These are phyloP conservation scores for Begonia fuchsioides DNA, from an alignment of 306 rosid species.

Conservation along the genomic window DNA sequence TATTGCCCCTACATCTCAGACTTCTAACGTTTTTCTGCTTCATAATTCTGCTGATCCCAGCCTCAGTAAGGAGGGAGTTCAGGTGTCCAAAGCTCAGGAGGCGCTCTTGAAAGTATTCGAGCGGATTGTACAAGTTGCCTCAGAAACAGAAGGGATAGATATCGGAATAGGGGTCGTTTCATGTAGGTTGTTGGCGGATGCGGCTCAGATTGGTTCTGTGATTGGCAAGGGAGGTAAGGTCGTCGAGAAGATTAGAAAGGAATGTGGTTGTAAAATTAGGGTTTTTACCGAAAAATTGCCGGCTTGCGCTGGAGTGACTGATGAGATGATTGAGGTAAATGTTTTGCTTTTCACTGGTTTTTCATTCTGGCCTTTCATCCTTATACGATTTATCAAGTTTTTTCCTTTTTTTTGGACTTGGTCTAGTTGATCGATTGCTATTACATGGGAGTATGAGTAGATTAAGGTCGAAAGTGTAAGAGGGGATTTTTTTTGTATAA, in stretches of 20 bases:
- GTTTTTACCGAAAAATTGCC: slow-evolving; percentile 55
- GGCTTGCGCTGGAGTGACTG: slow-evolving; percentile 38
- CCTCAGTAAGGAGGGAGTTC: slow-evolving; percentile 17
- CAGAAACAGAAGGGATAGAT: slow-evolving; percentile 53
- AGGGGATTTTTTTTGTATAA: too few relatives aligned
- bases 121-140: slow-evolving; percentile 85
- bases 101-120: slow-evolving; percentile 75
- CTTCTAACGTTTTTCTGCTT: slow-evolving; percentile 16
- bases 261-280: slow-evolving; percentile 63
- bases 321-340: slow-evolving; percentile 77
- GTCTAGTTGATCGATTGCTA: too few relatives aligned
- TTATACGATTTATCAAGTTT: too few relatives aligned
- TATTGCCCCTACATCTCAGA: slow-evolving; percentile 22
- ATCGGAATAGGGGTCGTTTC: slow-evolving; percentile 49
- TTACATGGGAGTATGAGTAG: too few relatives aligned
- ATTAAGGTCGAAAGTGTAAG: too few relatives aligned
- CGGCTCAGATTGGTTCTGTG: slow-evolving; percentile 56
- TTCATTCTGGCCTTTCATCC: too few relatives aligned
- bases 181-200: slow-evolving; percentile 56
- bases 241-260: slow-evolving; percentile 81
- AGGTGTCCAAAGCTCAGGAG: slow-evolving; percentile 74
- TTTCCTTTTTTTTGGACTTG: too few relatives aligned
- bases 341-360: not conserved
- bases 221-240: slow-evolving; percentile 92
- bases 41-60: slow-evolving; percentile 3